Conservation (phyloP, 2,329 filamentous ascomycete species). For the Calcarisporium arbuscula region DNA sequence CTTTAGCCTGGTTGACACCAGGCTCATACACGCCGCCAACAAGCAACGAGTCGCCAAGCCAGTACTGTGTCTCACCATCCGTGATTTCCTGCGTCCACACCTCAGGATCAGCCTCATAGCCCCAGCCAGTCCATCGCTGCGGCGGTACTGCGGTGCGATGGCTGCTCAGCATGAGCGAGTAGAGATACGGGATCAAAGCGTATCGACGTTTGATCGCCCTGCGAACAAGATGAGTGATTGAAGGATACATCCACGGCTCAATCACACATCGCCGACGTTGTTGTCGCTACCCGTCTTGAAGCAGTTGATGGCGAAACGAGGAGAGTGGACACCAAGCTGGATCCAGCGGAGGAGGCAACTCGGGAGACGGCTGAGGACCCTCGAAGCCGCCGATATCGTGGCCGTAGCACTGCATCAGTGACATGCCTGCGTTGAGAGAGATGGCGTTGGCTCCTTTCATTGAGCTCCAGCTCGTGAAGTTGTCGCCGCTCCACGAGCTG, state of each 20-base stretch:
- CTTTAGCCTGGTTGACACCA: conserved; percentile 42
- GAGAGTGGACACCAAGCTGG: conserved; percentile 63
- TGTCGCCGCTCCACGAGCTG: conserved; percentile 71
- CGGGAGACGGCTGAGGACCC: conserved; percentile 64
- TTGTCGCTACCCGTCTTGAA: conserved; percentile 68
- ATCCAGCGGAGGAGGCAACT: conserved; percentile 68
- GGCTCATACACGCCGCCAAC: conserved; percentile 63
- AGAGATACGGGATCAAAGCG: conserved; percentile 65
- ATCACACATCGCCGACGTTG: conserved; percentile 64
- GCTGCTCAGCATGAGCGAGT: conserved; percentile 56
- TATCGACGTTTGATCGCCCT: conserved; percentile 64
- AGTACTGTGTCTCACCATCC: conserved; percentile 64
- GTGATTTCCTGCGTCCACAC: conserved; percentile 58
- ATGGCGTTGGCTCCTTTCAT: conserved; percentile 68
- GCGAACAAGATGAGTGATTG: conserved; percentile 56
- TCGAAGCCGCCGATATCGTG: conserved; percentile 74
- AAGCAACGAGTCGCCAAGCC: conserved; percentile 61
- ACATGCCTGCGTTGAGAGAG: conserved; percentile 62
- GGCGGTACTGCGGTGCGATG: conserved; percentile 56
- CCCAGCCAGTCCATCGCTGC: conserved; percentile 69
- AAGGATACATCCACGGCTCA: conserved; percentile 72
- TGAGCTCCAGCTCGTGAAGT: conserved; percentile 65
- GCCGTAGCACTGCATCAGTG: conserved; percentile 62
- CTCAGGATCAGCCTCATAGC: conserved; percentile 59
- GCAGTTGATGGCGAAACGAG: conserved; percentile 71